phyloP scores from a whole-genome alignment of 192 early-diverging fungal species.

The Dimargaris cristalligena region DNA sequence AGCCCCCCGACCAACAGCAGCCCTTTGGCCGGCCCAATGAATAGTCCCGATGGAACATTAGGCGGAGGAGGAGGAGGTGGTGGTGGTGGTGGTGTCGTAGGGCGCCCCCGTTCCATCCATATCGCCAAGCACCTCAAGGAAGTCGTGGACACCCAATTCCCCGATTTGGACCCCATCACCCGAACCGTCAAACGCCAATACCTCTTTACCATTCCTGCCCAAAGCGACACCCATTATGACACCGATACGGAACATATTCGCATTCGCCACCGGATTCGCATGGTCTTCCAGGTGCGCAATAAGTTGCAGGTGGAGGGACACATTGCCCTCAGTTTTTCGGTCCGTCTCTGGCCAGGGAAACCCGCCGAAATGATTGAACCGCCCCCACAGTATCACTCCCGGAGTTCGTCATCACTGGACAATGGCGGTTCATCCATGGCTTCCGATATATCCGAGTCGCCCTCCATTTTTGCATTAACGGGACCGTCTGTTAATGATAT shows the following conservation, averaged over 20 bases:
- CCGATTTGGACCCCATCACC: background rate
- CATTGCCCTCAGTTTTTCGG: slow-evolving; percentile 4
- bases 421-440: too few species aligned
- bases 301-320: background rate
- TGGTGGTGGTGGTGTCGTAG: too few species aligned
- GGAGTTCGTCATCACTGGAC: too few species aligned
- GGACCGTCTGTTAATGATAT: too few species aligned
- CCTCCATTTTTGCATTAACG: too few species aligned
- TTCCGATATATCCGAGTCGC: too few species aligned
- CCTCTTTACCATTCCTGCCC: background rate
- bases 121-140: slow-evolving; percentile 2
- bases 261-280: slow-evolving; percentile 6
- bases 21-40: too few species aligned
- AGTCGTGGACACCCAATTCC: slow-evolving; percentile 2
- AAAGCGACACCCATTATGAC: background rate
- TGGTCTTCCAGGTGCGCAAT: slow-evolving; percentile 7
- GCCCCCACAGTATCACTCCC: background rate
- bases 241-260: background rate
- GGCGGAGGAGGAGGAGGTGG: too few species aligned
- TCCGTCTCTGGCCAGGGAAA: background rate
- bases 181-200: background rate
- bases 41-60: too few species aligned
- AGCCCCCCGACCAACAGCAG: background rate
- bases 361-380: background rate
- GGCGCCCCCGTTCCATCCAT: background rate